Percentiles rank a stretch among this genome's conserved stretches.
Evolutionary conservation across 345 rosid species (phyloP).

Genomic region (Hypericum androsaemum): DNA sequence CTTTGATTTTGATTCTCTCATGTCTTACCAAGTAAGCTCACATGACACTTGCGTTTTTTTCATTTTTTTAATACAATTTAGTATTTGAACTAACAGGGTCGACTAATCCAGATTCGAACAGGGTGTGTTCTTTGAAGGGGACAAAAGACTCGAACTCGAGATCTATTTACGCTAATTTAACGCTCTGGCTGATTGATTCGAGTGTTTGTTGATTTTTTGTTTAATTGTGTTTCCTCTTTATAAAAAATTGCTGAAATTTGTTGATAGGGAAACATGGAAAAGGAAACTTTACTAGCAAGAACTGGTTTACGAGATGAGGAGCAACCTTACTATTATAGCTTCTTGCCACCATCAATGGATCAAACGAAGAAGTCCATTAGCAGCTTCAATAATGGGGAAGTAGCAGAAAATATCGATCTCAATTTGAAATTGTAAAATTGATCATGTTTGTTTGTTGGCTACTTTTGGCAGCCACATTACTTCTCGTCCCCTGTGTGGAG

Average conservation of each 20-base stretch:
- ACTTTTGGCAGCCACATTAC: neutral
- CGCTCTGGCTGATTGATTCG: too few relatives aligned
- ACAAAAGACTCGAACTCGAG: too few relatives aligned
- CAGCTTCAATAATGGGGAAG: constrained; percentile 17
- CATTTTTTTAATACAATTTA: too few relatives aligned
- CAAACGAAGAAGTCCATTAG: constrained; percentile 11
- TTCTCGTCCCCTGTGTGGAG: too few relatives aligned
- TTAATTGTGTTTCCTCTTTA: neutral
- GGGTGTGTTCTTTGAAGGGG: too few relatives aligned
- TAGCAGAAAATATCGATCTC: constrained; percentile 38
- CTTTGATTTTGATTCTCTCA: constrained; percentile 21
- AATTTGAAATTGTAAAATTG: constrained; percentile 32
- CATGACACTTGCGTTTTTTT: too few relatives aligned
- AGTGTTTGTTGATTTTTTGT: too few relatives aligned
- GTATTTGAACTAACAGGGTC: too few relatives aligned
- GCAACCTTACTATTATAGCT: constrained; percentile 28
- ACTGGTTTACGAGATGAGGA: constrained; percentile 9
- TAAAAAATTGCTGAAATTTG: neutral
- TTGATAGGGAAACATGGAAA: constrained; percentile 25
- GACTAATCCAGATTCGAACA: too few relatives aligned
- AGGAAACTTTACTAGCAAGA: constrained; percentile 12
- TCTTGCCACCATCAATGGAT: constrained; percentile 29
- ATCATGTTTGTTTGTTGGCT: neutral
- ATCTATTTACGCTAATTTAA: too few relatives aligned
- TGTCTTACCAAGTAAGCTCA: constrained; percentile 32